A percentile compares a stretch with the other conserved stretches of the same genome.
Conservation (phyloP, 208 protist genomes). For the Balamuthia mandrillaris region DNA sequence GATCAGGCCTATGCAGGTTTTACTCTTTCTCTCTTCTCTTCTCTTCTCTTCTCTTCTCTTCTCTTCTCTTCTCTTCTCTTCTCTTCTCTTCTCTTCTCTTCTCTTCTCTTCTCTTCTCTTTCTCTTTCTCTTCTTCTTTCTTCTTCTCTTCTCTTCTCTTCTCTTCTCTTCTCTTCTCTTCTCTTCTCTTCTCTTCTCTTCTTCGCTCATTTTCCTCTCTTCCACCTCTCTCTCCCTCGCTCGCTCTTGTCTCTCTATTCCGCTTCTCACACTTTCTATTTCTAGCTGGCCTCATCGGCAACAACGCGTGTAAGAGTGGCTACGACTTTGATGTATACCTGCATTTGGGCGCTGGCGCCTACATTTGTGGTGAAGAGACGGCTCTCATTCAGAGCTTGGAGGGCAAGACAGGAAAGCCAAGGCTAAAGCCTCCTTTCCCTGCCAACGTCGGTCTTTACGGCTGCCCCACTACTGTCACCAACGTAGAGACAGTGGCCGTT, state of each 20-base stretch:
- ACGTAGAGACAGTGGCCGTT: conserved; percentile 97
- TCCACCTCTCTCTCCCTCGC: not conserved
- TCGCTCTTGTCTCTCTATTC: conserved; percentile 2
- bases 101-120: not conserved
- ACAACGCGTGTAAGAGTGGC: conserved; percentile 94
- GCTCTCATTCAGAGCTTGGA: conserved; percentile 95
- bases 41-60: not conserved
- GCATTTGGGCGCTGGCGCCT: conserved; percentile 90
- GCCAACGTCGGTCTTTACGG: conserved; percentile 96
- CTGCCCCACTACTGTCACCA: conserved; percentile 98
- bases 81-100: not conserved
- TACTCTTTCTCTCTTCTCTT: not conserved
- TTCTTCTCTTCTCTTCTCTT: not conserved
- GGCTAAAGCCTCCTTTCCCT: conserved; percentile 98
- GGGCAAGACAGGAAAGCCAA: conserved; percentile 92
- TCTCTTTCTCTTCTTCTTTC: not conserved
- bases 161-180: no score
- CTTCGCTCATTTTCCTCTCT: not conserved
- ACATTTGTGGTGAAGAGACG: conserved; percentile 99
- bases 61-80: not conserved
- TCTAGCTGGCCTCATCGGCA: conserved; percentile 86
- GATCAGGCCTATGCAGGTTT: conserved; percentile 87
- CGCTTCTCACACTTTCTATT: no score
- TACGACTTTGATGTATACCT: conserved; percentile 98
- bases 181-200: not conserved